Percentiles rank a stretch among this genome's conserved stretches.
Evolutionary conservation across 768 basidiomycete genomes (phyloP).

Genomic region (Leccinum ochraceum): DNA sequence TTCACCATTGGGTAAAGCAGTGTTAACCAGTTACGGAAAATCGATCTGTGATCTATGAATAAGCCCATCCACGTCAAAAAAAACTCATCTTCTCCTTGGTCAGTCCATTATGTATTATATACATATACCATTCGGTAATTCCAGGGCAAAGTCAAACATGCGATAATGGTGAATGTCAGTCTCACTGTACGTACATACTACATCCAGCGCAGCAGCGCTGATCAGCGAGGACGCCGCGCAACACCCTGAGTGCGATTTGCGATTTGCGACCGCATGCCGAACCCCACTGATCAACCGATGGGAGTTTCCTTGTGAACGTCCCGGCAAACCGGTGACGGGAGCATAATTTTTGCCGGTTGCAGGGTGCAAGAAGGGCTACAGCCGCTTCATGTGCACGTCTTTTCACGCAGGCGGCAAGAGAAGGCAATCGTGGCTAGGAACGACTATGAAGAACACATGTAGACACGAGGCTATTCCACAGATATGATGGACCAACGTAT

Average conservation of each 20-base stretch:
- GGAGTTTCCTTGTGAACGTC: neutral
- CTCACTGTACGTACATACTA: neutral
- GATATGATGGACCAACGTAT: neutral
- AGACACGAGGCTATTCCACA: neutral
- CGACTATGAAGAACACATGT: neutral
- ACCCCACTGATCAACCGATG: neutral
- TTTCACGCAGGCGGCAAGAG: neutral
- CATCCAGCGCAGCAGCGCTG: neutral
- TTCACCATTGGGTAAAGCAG: conserved; percentile 25
- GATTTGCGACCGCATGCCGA: neutral
- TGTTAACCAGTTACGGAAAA: conserved; percentile 1
- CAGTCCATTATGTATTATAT: neutral
- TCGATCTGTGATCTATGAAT: conserved; percentile 7
- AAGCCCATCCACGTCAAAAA: neutral
- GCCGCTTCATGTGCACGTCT: neutral
- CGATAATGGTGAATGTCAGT: neutral
- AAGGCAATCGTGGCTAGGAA: neutral
- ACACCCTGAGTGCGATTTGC: neutral
- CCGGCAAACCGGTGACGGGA: neutral
- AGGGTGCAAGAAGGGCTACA: neutral
- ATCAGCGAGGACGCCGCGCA: neutral
- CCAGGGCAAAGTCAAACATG: neutral
- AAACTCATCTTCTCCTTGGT: neutral
- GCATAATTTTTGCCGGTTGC: neutral
- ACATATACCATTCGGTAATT: neutral